phyloP scores from a whole-genome alignment of 176 grass and related monocot species.

The Oropetium thomaeum region DNA sequence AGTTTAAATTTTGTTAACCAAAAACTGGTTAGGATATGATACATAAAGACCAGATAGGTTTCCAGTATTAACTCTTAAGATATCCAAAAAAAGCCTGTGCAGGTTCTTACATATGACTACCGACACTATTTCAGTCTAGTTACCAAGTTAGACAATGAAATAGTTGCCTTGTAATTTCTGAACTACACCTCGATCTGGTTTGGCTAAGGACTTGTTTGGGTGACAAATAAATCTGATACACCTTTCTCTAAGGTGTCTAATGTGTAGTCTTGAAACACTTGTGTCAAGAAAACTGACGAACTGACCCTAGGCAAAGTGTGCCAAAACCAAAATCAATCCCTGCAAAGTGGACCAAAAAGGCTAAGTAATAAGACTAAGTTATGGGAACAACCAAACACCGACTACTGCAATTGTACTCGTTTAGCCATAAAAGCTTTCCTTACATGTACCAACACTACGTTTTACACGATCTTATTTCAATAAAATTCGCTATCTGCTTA shows the following conservation, averaged over 20 bases:
- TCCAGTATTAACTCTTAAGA: not conserved
- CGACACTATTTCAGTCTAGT: not conserved
- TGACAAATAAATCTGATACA: not conserved
- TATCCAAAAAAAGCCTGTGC: not conserved
- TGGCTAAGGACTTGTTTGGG: not conserved
- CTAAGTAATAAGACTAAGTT: not conserved
- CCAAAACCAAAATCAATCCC: not conserved
- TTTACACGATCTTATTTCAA: not conserved
- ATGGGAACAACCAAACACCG: not conserved
- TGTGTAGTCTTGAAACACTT: not conserved
- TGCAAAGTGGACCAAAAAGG: not conserved
- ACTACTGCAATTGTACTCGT: not conserved
- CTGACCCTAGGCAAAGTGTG: not conserved
- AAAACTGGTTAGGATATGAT: not conserved
- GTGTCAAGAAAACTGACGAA: not conserved
- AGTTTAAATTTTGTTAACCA: constrained; percentile 1
- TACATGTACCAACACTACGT: not conserved
- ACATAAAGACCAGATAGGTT: not conserved
- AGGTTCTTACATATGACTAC: not conserved
- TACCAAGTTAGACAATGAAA: not conserved
- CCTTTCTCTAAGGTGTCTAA: not conserved
- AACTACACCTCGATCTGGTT: not conserved
- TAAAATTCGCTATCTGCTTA: not conserved
- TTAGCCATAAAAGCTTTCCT: not conserved
- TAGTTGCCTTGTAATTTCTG: not conserved